Base-by-base conservation (phyloP, 2,329 filamentous ascomycete species). In the Lachnellula occidentalis region DNA sequence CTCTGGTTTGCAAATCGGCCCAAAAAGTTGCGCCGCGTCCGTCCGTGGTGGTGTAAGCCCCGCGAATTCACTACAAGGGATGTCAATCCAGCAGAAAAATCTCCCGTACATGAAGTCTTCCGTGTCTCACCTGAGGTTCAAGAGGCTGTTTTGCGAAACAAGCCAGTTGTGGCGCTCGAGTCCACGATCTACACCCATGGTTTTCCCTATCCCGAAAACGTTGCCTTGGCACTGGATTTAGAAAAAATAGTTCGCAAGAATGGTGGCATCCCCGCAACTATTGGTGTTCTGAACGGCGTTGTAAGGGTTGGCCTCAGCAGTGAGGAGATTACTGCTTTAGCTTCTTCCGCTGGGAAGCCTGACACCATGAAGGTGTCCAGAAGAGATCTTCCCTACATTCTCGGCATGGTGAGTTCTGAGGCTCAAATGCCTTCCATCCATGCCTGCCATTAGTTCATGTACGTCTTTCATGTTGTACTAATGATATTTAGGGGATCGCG, bases 141-240 rank as follows among this genome's bases (percentile, higher is more conserved):
- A 50, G 83, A 90, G 67, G 92, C 92, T 39, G 71, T 96, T 47
- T 77, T 82, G 42, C 80, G 82, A 12, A 84, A 85, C 54, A 85
- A 83, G 65, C 92, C 94, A 0, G 86, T 99, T 4, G 92, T 99
- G 11, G 94, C 92, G 15, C 79, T 99, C 4, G 94, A 99, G 72
- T 91, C 90, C 2, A 96, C 94, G 4, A 97, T 99, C 64, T 97
- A 99, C 72, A 99, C 94, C 1, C 94, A 99, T 73, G 92, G 91
- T 77, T 88, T 85, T 60, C 85, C 86, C 2, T 87, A 87, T 62
- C 86, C 86, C 0, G 81, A 87, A 27, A 90, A 88, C 63, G 73
- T 87, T 41, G 85, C 87, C 21, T 77, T 99, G 14, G 89, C 90
- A 45, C 74, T 82, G 19, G 80, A 86, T 46, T 81, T 97, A 56